A percentile compares a stretch with the other conserved stretches of the same genome.
phyloP scores from a whole-genome alignment of 176 grass and related monocot species.

The Triticum turgidum region DNA sequence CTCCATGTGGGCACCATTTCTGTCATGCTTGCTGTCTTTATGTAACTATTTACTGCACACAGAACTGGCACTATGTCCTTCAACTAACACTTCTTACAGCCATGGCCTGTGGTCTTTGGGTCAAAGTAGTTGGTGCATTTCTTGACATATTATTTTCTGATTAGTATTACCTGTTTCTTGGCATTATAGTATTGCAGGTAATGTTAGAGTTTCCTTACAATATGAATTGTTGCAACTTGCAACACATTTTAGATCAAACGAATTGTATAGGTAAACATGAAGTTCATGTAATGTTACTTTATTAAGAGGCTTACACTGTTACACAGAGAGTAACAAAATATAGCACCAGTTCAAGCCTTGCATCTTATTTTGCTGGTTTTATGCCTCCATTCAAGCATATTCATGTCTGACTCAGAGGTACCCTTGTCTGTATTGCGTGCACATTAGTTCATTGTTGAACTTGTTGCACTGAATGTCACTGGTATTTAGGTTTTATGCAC shows the following conservation, averaged over 20 bases:
- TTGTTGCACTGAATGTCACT: not conserved
- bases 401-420: not conserved
- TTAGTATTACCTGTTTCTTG: not conserved
- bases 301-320: not conserved
- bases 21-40: constrained; percentile 10
- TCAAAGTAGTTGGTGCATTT: constrained; percentile 4
- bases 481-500: not conserved
- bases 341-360: not conserved
- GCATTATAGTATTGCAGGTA: not conserved
- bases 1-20: constrained; percentile 5
- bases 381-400: not conserved
- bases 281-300: not conserved
- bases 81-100: constrained; percentile 4
- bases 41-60: constrained; percentile 18
- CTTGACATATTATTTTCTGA: not conserved
- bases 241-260: not conserved
- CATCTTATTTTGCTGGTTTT: constrained; percentile 11
- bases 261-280: not conserved
- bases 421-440: not conserved
- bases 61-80: constrained; percentile 11
- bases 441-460: not conserved
- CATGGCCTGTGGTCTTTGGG: not conserved
- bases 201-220: not conserved
- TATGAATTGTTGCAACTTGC: not conserved
- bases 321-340: not conserved